Percentiles rank a stretch among this genome's conserved stretches.
phyloP scores from a whole-genome alignment of 257 asterid species.

The Jacaranda copaia region DNA sequence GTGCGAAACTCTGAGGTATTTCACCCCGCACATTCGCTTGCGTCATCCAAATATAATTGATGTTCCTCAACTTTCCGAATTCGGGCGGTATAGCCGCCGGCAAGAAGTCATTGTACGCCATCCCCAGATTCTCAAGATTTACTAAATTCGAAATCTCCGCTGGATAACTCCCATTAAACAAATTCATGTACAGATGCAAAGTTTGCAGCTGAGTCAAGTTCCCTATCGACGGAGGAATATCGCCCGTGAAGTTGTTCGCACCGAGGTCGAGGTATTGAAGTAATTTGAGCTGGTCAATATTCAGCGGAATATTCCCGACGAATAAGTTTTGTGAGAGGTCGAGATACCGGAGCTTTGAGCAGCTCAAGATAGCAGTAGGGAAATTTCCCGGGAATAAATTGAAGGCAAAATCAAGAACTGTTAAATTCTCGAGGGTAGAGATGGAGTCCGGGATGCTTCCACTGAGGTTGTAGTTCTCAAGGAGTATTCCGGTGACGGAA shows the following conservation, averaged over 20 bases:
- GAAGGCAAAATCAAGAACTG: constrained; percentile 49
- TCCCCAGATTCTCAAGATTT: constrained; percentile 60
- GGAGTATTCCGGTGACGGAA: constrained; percentile 52
- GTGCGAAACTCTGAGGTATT: constrained; percentile 45
- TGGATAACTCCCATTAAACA: constrained; percentile 75
- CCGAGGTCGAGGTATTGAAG: constrained; percentile 61
- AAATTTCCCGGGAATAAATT: constrained; percentile 60
- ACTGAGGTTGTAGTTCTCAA: constrained; percentile 38
- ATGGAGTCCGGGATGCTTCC: constrained; percentile 58
- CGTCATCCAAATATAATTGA: constrained; percentile 57
- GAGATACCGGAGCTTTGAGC: constrained; percentile 56
- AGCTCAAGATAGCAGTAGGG: constrained; percentile 57
- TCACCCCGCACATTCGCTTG: constrained; percentile 52
- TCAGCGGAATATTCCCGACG: constrained; percentile 64
- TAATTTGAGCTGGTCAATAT: constrained; percentile 51
- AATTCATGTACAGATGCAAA: constrained; percentile 50
- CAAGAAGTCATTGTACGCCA: constrained; percentile 64
- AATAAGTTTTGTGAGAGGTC: constrained; percentile 72
- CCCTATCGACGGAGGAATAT: constrained; percentile 73
- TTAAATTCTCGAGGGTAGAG: constrained; percentile 57
- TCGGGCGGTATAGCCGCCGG: constrained; percentile 64
- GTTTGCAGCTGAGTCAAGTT: constrained; percentile 51
- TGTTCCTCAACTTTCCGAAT: constrained; percentile 59
- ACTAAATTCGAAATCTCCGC: constrained; percentile 63
- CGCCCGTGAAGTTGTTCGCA: constrained; percentile 81